Conservation (phyloP, 73 alveolate genomes). For the Blepharisma stoltei region DNA sequence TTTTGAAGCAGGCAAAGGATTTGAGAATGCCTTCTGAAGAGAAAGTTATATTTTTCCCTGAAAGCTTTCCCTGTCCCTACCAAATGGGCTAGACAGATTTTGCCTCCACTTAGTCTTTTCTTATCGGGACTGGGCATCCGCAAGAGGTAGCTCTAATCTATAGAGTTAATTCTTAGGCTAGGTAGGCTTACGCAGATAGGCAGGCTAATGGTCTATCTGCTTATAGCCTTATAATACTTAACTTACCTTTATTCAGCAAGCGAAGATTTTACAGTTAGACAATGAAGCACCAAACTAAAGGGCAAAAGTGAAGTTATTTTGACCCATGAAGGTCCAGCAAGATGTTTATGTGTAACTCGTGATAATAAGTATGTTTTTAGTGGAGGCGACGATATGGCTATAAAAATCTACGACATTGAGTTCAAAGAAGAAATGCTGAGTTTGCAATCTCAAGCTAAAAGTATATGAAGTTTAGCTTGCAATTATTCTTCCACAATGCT, state of each 20-base stretch:
- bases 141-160: too few relatives aligned
- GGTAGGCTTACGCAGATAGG: too few relatives aligned
- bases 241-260: slow-evolving; percentile 1
- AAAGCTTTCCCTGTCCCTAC: too few relatives aligned
- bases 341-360: neutral
- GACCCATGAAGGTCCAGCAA: neutral
- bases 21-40: too few relatives aligned
- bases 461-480: neutral
- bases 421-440: neutral
- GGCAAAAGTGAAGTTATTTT: neutral
- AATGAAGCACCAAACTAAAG: neutral
- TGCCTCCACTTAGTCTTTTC: too few relatives aligned
- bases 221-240: too few relatives aligned
- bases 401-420: neutral
- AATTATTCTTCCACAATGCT: neutral
- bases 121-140: too few relatives aligned
- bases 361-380: neutral
- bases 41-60: too few relatives aligned
- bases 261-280: neutral
- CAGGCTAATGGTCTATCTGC: too few relatives aligned
- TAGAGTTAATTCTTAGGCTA: too few relatives aligned
- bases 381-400: slow-evolving; percentile 15
- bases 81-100: too few relatives aligned
- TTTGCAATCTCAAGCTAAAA: neutral
- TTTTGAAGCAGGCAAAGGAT: too few relatives aligned